phyloP scores from a whole-genome alignment of 2,329 filamentous ascomycete species.

The Venturia asperata region DNA sequence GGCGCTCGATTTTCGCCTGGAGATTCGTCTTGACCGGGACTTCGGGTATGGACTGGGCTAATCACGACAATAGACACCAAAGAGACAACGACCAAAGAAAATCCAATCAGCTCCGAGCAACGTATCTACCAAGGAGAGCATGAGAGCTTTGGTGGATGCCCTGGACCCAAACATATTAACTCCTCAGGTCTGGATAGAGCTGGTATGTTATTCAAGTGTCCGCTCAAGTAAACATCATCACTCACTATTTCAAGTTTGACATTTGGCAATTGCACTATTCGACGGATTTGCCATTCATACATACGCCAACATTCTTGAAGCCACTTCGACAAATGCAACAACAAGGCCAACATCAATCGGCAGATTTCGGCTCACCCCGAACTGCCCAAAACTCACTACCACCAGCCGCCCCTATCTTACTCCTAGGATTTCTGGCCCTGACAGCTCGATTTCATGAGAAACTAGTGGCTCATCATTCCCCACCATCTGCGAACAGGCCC shows the following conservation, averaged over 20 bases:
- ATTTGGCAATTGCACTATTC: constrained; percentile 66
- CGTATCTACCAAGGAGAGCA: constrained; percentile 40
- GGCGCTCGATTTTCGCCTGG: background rate
- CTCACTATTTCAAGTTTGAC: constrained; percentile 42
- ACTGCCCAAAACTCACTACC: constrained; percentile 33
- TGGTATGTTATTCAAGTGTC: constrained; percentile 34
- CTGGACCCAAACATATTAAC: constrained; percentile 57
- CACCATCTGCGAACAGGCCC: constrained; percentile 39
- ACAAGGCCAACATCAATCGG: constrained; percentile 25
- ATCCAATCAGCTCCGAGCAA: constrained; percentile 31
- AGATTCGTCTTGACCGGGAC: background rate
- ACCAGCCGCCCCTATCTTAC: constrained; percentile 48
- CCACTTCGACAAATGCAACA: constrained; percentile 34
- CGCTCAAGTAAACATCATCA: background rate
- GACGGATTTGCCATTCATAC: constrained; percentile 64
- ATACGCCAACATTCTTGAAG: constrained; percentile 54
- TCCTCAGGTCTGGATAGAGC: constrained; percentile 57
- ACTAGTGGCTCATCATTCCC: constrained; percentile 49
- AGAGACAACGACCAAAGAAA: constrained; percentile 32
- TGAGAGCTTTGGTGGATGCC: constrained; percentile 46
- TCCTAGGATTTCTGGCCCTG: constrained; percentile 61
- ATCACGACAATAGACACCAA: constrained; percentile 28
- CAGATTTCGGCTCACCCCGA: constrained; percentile 27
- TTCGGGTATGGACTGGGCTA: background rate
- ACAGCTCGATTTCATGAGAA: constrained; percentile 61